A percentile compares a stretch with the other conserved stretches of the same genome.
Evolutionary conservation across 257 asterid species (phyloP).

Genomic region (Avicennia marina): DNA sequence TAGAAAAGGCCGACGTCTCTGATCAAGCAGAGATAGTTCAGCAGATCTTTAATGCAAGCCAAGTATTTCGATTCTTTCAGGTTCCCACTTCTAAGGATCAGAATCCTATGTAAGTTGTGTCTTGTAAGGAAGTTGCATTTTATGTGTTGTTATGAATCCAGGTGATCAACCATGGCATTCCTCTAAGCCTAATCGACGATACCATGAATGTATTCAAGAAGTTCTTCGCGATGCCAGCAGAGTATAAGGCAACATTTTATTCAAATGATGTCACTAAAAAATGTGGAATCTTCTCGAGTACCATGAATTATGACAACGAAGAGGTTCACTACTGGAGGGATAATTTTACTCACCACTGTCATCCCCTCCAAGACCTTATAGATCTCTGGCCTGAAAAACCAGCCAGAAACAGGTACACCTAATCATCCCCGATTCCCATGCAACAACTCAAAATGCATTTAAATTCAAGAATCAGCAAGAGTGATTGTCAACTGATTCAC

Average conservation of each 20-base stretch:
- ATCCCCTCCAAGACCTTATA: slow-evolving; percentile 42
- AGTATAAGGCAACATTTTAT: slow-evolving; percentile 35
- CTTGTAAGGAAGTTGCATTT: too few relatives aligned
- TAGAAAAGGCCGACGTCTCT: slow-evolving; percentile 12
- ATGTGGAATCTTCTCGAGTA: slow-evolving; percentile 55
- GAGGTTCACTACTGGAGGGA: slow-evolving; percentile 62
- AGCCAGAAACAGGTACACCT: slow-evolving; percentile 44
- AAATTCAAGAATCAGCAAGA: too few relatives aligned
- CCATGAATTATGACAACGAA: slow-evolving; percentile 39
- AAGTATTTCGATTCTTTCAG: slow-evolving; percentile 59
- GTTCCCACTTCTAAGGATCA: too few relatives aligned
- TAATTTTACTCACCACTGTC: slow-evolving; percentile 50
- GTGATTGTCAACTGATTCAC: too few relatives aligned
- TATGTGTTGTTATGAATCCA: slow-evolving; percentile 13
- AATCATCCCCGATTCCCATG: too few relatives aligned
- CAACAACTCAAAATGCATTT: too few relatives aligned
- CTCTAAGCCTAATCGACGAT: slow-evolving; percentile 34
- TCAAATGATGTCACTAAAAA: slow-evolving; percentile 22
- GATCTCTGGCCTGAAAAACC: slow-evolving; percentile 59
- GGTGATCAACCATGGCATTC: slow-evolving; percentile 61
- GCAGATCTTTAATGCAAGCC: slow-evolving; percentile 40
- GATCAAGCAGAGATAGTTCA: slow-evolving; percentile 21
- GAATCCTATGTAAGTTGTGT: too few relatives aligned
- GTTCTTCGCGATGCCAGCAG: slow-evolving; percentile 37
- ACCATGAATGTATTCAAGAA: slow-evolving; percentile 40